phyloP scores from a whole-genome alignment of 768 basidiomycete species.

The Suillus occidentalis region DNA sequence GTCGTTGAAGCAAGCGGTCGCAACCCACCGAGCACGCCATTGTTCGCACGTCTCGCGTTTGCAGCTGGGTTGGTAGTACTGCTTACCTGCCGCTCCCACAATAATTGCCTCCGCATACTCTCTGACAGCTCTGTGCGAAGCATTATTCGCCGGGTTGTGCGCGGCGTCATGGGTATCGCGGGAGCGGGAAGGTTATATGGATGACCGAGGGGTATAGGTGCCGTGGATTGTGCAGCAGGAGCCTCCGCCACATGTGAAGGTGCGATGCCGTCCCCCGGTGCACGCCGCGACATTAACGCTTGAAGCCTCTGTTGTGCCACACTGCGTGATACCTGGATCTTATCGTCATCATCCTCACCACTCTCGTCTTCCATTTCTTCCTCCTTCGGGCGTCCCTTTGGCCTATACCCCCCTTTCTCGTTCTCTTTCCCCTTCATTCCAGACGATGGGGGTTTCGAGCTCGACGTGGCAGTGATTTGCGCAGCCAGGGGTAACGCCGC shows the following conservation, averaged over 20 bases:
- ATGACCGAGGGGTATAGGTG: slow-evolving; percentile 59
- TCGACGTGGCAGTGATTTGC: slow-evolving; percentile 41
- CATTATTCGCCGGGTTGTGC: slow-evolving; percentile 84
- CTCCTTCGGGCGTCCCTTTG: slow-evolving; percentile 63
- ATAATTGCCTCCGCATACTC: slow-evolving; percentile 72
- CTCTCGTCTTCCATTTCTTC: slow-evolving; percentile 69
- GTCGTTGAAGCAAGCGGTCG: slow-evolving; percentile 35
- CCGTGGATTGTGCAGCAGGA: slow-evolving; percentile 35
- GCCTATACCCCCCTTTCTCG: slow-evolving; percentile 50
- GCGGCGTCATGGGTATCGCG: slow-evolving; percentile 72
- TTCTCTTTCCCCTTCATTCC: slow-evolving; percentile 26
- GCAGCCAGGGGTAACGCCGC: slow-evolving; percentile 61
- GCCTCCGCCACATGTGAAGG: slow-evolving; percentile 19
- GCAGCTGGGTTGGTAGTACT: slow-evolving; percentile 45
- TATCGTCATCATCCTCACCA: slow-evolving; percentile 49
- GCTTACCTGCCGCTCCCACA: slow-evolving; percentile 79
- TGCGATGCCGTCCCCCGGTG: slow-evolving; percentile 28
- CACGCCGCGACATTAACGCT: slow-evolving; percentile 51
- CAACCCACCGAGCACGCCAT: slow-evolving; percentile 30
- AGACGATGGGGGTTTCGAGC: slow-evolving; percentile 26
- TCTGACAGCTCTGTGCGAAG: slow-evolving; percentile 84
- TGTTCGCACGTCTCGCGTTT: slow-evolving; percentile 28
- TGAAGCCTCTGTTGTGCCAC: slow-evolving; percentile 68
- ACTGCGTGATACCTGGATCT: slow-evolving; percentile 60
- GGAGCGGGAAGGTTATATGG: slow-evolving; percentile 75